Conservation (phyloP, 352 stramenopile genomes). For the Aphanomyces stellatus region DNA sequence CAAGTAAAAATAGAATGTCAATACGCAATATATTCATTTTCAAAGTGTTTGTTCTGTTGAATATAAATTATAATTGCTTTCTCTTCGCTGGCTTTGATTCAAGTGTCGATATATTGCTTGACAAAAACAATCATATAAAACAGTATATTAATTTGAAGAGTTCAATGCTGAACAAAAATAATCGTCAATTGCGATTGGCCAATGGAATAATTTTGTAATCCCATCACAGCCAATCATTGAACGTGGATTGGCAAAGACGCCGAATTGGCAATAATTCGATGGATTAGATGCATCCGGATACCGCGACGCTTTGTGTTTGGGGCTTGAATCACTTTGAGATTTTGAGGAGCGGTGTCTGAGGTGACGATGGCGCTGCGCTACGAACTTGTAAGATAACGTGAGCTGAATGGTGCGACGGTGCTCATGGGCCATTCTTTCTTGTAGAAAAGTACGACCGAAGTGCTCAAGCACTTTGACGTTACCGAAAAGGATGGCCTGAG, state of each 20-base stretch:
- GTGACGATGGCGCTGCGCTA: conserved; percentile 14
- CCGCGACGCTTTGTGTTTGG: background rate
- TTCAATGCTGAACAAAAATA: background rate
- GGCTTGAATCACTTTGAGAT: conserved; percentile 5
- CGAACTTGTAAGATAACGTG: conserved; percentile 12
- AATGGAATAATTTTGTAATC: background rate
- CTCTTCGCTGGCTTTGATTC: background rate
- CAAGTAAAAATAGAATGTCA: no score
- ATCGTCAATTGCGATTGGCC: no score
- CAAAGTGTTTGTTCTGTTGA: no score
- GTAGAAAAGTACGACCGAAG: conserved; percentile 51
- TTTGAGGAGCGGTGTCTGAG: background rate
- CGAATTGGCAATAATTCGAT: background rate
- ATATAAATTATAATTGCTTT: no score
- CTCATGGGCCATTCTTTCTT: background rate
- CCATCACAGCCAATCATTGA: background rate
- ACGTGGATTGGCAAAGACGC: no score
- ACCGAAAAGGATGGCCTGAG: conserved; percentile 48
- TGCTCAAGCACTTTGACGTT: conserved; percentile 71
- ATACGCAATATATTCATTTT: no score
- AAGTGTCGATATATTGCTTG: background rate
- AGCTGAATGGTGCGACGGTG: background rate
- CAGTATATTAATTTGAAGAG: no score
- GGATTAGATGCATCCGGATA: background rate
- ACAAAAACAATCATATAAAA: background rate